Base-by-base conservation (phyloP, 805 yeast genomes). In the Pichia scutulata region DNA sequence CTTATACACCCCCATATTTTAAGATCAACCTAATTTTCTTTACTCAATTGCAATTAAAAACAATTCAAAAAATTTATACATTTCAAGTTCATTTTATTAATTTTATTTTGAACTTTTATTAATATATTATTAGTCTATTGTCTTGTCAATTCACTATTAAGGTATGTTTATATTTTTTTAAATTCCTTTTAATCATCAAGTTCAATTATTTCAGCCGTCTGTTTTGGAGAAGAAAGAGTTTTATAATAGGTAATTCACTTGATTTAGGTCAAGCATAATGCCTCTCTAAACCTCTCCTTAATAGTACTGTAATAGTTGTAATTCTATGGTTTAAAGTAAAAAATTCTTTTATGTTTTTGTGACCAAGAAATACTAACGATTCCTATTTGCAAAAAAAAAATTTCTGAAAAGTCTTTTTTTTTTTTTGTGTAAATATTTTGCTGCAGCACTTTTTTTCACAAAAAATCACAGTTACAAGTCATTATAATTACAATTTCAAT, bases 211-310 rank as follows among this genome's bases (percentile, higher is more conserved):
- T 43, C 28, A 30, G 45, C 21, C 39, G 21, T 18, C 28, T 44
- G 44, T 45, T 44, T 45, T 49, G 41, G 49, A 49, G 52, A 46
- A 45, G 48, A 24, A 43, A 41, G 21, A 36, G 39, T 22, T 28
- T 24, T 10, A 24, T 16, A 39, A 6, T 14, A 6, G 3, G 22
- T 13, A 24, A 24, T 16, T 16, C n/a, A n/a, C 9, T 41, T 41
- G 43, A 7, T 3, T 41, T 41, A 2, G 28, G 9, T 19, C 16
- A 16, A 22, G 14, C 26, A 21, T 39, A 10, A 22, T 14, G 5
- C 16, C 18, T 22, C 26, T 16, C 25, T 23, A 39, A 7, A 2
- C 7, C 9, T 16, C 37, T 28, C 33, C 33, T 28, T 12, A 28
- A 28, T 28, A 33, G 37, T n/a, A 33, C 19, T 33, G 18, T 33